Base-by-base conservation (phyloP, 164 flowering plant genomes). In the Brasenia schreberi region DNA sequence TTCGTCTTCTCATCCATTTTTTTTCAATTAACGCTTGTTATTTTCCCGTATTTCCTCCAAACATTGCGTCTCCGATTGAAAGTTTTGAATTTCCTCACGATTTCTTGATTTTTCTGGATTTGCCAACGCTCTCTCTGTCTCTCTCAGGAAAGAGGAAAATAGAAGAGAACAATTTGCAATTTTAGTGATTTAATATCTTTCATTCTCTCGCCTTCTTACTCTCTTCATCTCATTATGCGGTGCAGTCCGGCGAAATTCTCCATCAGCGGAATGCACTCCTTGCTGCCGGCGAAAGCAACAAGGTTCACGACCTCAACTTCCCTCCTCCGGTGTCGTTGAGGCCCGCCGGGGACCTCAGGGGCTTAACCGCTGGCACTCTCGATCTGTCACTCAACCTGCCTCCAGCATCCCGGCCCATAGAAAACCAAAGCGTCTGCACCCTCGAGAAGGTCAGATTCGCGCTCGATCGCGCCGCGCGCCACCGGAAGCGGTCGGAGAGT, bases 231-330 rank as follows among this genome's bases (percentile, higher is more conserved):
- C 33, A 27, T 33, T 33, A 33, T 33, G 39, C 39, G 39, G 39
- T 49, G 64, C 85, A 87, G 93, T 84, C 90, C 6, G 93, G 96
- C 23, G 33, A 60, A 60, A 42, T 70, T 27, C 65, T 43, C 64
- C 27, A 59, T 9, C 67, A 70, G 12, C 2, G 56, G 16, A 49
- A 14, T 16, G 56, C 56, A 33, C 39, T 4, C 39, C 39, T 33
- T 14, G 56, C 16, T 16, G 16, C 56, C 56, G 56, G 16, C 56
- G 56, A 49, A 49, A 14, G 56, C 56, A 49, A 49, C 12, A 77
- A 69, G 65, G 63, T 77, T 5, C 83, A 86, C 63, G 88, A 83
- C 69, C 74, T 82, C 44, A 84, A 91, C 66, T 79, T 76, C 66
- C 80, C 79, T 4, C 78, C 83, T 60, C 27, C 62, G 7, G 14